A percentile compares a stretch with the other conserved stretches of the same genome.
These are phyloP conservation scores for Circinella umbellata DNA, from an alignment of 371 early-diverging fungal species.

Conservation along the genomic window DNA sequence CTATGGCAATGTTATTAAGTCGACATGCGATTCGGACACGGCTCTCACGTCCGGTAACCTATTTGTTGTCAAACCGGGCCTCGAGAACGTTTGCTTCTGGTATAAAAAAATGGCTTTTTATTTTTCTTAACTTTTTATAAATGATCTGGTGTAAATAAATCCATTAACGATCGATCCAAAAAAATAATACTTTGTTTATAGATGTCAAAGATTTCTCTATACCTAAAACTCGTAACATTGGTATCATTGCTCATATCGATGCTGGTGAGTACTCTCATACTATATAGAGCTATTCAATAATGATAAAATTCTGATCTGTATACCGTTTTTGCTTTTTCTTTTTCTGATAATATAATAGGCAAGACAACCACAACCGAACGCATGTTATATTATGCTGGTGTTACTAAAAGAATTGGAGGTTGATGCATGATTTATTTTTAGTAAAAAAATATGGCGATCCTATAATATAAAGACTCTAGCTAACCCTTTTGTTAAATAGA, in stretches of 20 bases:
- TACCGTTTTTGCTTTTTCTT: background rate
- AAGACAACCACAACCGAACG: slow-evolving; percentile 98
- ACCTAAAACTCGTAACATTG: slow-evolving; percentile 87
- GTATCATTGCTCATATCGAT: slow-evolving; percentile 98
- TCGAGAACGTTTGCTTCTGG: too few species aligned
- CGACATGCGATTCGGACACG: too few species aligned
- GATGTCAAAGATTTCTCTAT: slow-evolving; percentile 56
- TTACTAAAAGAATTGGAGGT: slow-evolving; percentile 86
- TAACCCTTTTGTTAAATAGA: slow-evolving; percentile 37
- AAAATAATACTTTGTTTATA: slow-evolving; percentile 10
- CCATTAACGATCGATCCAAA: background rate
- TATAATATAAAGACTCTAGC: too few species aligned
- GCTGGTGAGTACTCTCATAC: slow-evolving; percentile 60
- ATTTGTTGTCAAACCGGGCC: too few species aligned
- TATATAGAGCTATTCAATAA: background rate
- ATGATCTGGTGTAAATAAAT: too few species aligned
- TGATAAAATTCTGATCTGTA: too few species aligned
- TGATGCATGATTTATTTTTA: too few species aligned
- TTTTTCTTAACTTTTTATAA: too few species aligned
- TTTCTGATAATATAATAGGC: slow-evolving; percentile 36
- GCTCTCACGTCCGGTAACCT: too few species aligned
- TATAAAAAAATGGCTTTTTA: too few species aligned
- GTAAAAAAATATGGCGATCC: background rate
- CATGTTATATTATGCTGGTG: slow-evolving; percentile 95
- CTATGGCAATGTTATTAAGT: too few species aligned